Evolutionary conservation across 2,329 filamentous ascomycete genomes (phyloP), one percentile per base, ranked within the genome.

Genomic region (Hymenoscyphus occultus): DNA sequence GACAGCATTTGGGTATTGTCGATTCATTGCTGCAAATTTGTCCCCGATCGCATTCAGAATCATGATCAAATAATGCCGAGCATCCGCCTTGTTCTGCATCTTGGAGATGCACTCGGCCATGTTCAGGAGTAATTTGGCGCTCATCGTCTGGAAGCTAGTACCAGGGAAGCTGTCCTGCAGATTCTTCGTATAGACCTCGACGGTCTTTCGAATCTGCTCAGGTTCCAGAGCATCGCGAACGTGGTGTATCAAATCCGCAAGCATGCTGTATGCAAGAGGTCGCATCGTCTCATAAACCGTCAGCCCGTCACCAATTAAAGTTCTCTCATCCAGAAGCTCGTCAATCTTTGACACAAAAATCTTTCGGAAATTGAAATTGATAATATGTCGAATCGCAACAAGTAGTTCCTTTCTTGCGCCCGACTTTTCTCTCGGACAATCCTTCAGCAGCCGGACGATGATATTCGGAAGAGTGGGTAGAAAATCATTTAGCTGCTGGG

Each of bases 111-210:
- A 96, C 74, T 99, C 96, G 0, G 94, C 95, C 92, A 99, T 96
- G 76, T 99, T 99, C 13, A 99, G 82, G 0, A 99, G 82, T 2
- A 99, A 82, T 77, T 98, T 99, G 0, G 95, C 96, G 72, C 95
- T 98, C 95, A 99, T 99, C 0, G 95, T 99, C 77, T 99, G 96
- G 75, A 99, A 99, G 77, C 94, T 99, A 0, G 96, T 98, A 9
- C 96, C 96, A 0, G 95, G 96, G 68, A 97, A 97, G 69, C 92
- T 92, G 76, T 98, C 95, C 74, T 97, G 93, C 28, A 99, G 81
- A 73, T 98, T 98, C 74, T 90, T 92, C 1, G 96, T 98, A 77
- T 99, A 99, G 3, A 99, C 95, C 75, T 97, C 92, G 10, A 99
- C 93, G 0, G 96, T 98, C 74, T 93, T 91, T 58, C 93, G 88